phyloP scores from a whole-genome alignment of 495 filamentous ascomycete species.

The Daldinia bambusicola region DNA sequence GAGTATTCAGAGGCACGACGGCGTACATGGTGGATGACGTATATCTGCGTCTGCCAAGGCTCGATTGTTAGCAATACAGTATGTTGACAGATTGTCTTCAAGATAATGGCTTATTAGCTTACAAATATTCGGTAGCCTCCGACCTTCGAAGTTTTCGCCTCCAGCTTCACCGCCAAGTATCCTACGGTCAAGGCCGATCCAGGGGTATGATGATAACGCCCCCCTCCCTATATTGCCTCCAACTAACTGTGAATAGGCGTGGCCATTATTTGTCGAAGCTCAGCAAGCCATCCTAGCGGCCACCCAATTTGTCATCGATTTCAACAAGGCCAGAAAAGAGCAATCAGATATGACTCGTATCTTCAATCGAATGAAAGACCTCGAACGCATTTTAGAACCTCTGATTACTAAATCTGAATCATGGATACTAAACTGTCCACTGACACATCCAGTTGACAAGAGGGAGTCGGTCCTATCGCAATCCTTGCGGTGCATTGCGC shows the following conservation, averaged over 20 bases:
- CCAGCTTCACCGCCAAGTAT: slow-evolving; percentile 66
- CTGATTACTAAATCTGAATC: slow-evolving; percentile 59
- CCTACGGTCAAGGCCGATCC: slow-evolving; percentile 63
- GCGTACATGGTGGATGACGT: slow-evolving; percentile 73
- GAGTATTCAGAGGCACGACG: slow-evolving; percentile 63
- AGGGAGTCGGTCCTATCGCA: slow-evolving; percentile 60
- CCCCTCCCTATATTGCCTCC: neutral
- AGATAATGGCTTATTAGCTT: neutral
- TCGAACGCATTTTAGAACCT: slow-evolving; percentile 63
- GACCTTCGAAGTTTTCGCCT: slow-evolving; percentile 64
- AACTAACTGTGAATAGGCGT: slow-evolving; percentile 54
- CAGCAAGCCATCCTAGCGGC: slow-evolving; percentile 67
- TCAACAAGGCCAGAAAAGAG: slow-evolving; percentile 49
- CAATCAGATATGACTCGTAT: slow-evolving; percentile 60
- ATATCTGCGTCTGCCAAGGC: slow-evolving; percentile 68
- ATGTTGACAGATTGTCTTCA: slow-evolving; percentile 31
- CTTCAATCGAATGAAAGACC: slow-evolving; percentile 65
- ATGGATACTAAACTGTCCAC: slow-evolving; percentile 53
- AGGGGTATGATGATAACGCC: slow-evolving; percentile 54
- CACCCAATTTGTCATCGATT: slow-evolving; percentile 64
- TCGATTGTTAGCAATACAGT: slow-evolving; percentile 70
- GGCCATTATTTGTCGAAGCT: slow-evolving; percentile 65
- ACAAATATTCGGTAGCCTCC: slow-evolving; percentile 56
- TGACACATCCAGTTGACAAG: slow-evolving; percentile 54
- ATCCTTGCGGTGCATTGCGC: slow-evolving; percentile 64